phyloP scores from a whole-genome alignment of 2,329 filamentous ascomycete species.

The Cladosporium cucumerinum region DNA sequence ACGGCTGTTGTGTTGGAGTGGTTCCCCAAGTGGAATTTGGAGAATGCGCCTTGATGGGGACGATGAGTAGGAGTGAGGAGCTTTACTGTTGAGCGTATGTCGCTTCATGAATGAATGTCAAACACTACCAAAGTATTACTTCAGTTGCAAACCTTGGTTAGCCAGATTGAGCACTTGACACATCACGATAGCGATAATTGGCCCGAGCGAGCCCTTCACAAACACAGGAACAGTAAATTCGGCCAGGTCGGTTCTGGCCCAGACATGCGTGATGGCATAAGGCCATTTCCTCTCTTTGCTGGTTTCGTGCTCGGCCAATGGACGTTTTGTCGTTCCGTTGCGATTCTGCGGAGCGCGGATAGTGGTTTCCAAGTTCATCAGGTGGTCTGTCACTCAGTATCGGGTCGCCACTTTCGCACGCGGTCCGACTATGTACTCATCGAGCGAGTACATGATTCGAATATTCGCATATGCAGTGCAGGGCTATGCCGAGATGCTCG shows the following conservation, averaged over 20 bases:
- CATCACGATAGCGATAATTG: too few relatives aligned
- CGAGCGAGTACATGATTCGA: neutral
- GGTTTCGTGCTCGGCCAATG: neutral
- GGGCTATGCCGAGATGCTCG: constrained; percentile 64
- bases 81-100: neutral
- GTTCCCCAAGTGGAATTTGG: constrained; percentile 25
- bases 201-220: too few relatives aligned
- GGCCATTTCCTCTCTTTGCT: neutral
- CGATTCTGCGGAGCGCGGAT: neutral
- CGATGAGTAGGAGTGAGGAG: neutral
- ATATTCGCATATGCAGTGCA: neutral
- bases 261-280: neutral
- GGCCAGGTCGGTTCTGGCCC: neutral
- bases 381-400: neutral
- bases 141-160: neutral
- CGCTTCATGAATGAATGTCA: neutral
- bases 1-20: constrained; percentile 28
- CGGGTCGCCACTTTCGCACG: too few relatives aligned
- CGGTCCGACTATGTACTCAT: neutral
- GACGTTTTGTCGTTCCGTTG: neutral
- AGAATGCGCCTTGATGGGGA: constrained; percentile 23
- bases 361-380: neutral
- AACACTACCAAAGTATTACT: neutral
- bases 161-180: neutral
- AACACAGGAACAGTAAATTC: neutral